Conservation (phyloP, 2,329 filamentous ascomycete genomes). For the Clonostachys chloroleuca region DNA sequence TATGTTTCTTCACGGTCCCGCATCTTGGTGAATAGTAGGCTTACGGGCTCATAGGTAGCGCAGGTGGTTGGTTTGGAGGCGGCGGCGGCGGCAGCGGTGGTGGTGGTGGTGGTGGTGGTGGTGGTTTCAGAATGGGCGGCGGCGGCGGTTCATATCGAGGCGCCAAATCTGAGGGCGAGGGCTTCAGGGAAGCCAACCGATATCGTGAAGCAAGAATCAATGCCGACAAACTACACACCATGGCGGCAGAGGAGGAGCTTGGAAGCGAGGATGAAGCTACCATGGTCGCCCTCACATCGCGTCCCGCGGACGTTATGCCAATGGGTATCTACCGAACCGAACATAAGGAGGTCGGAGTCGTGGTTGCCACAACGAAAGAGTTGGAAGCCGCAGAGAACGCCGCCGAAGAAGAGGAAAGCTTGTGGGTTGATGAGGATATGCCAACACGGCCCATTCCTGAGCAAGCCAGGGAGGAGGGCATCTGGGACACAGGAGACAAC, state of each 20-base stretch:
- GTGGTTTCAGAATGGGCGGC: slow-evolving; percentile 19
- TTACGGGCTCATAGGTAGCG: slow-evolving; percentile 1
- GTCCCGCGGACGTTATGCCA: slow-evolving; percentile 33
- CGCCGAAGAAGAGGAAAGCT: slow-evolving; percentile 36
- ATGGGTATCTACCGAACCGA: slow-evolving; percentile 52
- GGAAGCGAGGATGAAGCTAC: slow-evolving; percentile 38
- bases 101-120: slow-evolving; percentile 11
- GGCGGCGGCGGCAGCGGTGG: slow-evolving; percentile 9
- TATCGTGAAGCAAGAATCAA: slow-evolving; percentile 45
- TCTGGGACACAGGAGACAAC: slow-evolving; percentile 34
- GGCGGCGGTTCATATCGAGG: slow-evolving; percentile 13
- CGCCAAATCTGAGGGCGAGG: slow-evolving; percentile 25
- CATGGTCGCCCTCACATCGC: slow-evolving; percentile 22
- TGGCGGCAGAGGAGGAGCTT: slow-evolving; percentile 36
- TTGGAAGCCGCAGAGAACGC: slow-evolving; percentile 48
- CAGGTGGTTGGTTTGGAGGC: slow-evolving; percentile 15
- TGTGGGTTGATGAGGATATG: slow-evolving; percentile 36
- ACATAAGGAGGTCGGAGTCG: slow-evolving; percentile 47
- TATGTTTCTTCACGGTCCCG: too few relatives aligned
- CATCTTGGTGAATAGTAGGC: too few relatives aligned
- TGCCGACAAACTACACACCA: slow-evolving; percentile 46
- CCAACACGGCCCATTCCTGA: slow-evolving; percentile 11
- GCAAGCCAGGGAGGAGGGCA: slow-evolving; percentile 27
- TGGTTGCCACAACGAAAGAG: slow-evolving; percentile 53
- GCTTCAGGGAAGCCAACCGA: slow-evolving; percentile 22